Conservation (phyloP, 2,329 filamentous ascomycete species). For the Penicillium sp. region DNA sequence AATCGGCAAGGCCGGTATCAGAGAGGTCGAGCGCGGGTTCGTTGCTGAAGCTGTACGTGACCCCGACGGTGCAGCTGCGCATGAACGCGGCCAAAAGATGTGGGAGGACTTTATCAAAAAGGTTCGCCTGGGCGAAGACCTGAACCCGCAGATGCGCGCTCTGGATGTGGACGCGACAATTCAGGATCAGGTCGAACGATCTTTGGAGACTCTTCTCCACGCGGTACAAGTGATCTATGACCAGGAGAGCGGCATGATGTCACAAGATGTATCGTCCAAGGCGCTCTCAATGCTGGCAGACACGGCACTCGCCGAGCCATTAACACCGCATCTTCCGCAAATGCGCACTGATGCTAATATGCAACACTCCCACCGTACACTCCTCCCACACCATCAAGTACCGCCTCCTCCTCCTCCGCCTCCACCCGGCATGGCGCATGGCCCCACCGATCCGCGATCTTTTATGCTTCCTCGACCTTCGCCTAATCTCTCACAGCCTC, state of each 20-base stretch:
- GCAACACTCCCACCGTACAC: slow-evolving; percentile 36
- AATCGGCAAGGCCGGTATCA: slow-evolving; percentile 18
- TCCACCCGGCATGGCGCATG: slow-evolving; percentile 20
- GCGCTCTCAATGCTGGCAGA: slow-evolving; percentile 37
- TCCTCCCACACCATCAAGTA: slow-evolving; percentile 27
- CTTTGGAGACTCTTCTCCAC: slow-evolving; percentile 26
- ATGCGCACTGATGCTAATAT: slow-evolving; percentile 40
- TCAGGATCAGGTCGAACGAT: slow-evolving; percentile 22
- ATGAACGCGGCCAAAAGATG: slow-evolving; percentile 32
- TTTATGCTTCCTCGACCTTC: slow-evolving; percentile 23
- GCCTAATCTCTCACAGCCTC: slow-evolving; percentile 30
- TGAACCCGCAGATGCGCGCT: slow-evolving; percentile 38
- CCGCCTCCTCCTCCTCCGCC: slow-evolving; percentile 16
- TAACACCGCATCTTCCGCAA: slow-evolving; percentile 40
- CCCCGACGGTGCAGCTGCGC: slow-evolving; percentile 32
- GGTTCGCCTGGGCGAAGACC: slow-evolving; percentile 35
- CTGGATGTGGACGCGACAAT: slow-evolving; percentile 26
- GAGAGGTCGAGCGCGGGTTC: slow-evolving; percentile 32
- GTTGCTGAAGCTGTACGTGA: slow-evolving; percentile 33
- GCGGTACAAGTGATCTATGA: slow-evolving; percentile 26
- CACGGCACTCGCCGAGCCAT: slow-evolving; percentile 19
- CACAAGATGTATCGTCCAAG: slow-evolving; percentile 14
- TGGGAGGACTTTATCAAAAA: slow-evolving; percentile 42
- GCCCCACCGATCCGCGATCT: slow-evolving; percentile 31
- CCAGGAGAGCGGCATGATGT: not conserved